A percentile compares a stretch with the other conserved stretches of the same genome.
Evolutionary conservation across 139 green algal species (phyloP).

Genomic region (Coelastrella sp.): DNA sequence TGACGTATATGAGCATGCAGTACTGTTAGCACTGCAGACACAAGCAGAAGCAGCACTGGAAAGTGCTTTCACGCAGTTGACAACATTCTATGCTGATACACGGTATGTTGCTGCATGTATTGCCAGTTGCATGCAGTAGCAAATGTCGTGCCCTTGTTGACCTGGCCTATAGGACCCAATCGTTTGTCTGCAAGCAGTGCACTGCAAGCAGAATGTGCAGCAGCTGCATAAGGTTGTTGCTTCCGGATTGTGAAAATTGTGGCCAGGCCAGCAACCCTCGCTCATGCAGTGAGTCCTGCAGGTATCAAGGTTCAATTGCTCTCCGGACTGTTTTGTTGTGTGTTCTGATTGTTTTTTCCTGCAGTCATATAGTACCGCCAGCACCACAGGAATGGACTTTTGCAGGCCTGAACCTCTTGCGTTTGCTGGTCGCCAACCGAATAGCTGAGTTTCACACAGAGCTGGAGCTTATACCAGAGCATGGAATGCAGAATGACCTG

Average conservation of each 20-base stretch:
- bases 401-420: conserved; percentile 90
- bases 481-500: conserved; percentile 50
- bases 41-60: conserved; percentile 92
- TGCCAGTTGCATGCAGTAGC: too few species aligned
- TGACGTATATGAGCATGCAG: conserved; percentile 90
- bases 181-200: too few species aligned
- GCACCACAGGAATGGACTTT: conserved; percentile 79
- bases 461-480: conserved; percentile 86
- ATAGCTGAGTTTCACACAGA: conserved; percentile 99
- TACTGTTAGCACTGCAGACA: conserved; percentile 81
- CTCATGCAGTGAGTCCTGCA: too few species aligned
- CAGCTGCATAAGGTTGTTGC: too few species aligned
- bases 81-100: conserved; percentile 91
- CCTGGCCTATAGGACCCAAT: too few species aligned
- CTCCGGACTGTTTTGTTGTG: too few species aligned
- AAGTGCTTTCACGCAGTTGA: conserved; percentile 90
- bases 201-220: too few species aligned
- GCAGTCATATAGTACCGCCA: conserved; percentile 60
- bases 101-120: conserved; percentile 59
- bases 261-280: too few species aligned
- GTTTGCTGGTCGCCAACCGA: conserved; percentile 94
- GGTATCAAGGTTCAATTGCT: too few species aligned
- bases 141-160: too few species aligned
- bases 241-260: too few species aligned
- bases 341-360: not conserved